Percentiles rank a stretch among this genome's conserved stretches.
phyloP scores from a whole-genome alignment of 352 stramenopile genomes.

The Pythium rhizo-oryzae region DNA sequence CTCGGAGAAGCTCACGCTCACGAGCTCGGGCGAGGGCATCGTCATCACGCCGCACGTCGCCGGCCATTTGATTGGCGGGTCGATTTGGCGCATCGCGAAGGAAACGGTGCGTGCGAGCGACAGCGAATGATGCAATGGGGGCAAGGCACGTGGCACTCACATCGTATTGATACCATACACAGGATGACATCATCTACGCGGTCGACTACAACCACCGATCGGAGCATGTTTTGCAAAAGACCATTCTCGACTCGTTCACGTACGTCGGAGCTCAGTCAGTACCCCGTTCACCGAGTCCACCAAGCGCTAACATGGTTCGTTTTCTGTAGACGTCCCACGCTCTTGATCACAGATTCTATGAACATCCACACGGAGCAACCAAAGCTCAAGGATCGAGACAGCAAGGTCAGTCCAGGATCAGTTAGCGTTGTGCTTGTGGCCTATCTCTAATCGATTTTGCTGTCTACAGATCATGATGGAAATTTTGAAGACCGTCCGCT shows the following conservation, averaged over 20 bases:
- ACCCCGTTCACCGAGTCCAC: no score
- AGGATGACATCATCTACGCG: slow-evolving; percentile 94
- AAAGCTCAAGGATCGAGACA: slow-evolving; percentile 88
- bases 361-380: slow-evolving; percentile 83
- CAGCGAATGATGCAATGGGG: not conserved
- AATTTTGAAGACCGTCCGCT: slow-evolving; percentile 91
- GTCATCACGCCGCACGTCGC: slow-evolving; percentile 94
- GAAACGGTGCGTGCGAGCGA: slow-evolving; percentile 71
- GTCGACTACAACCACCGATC: slow-evolving; percentile 95
- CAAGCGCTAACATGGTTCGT: not conserved
- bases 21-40: slow-evolving; percentile 85
- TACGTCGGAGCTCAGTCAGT: slow-evolving; percentile 31
- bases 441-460: not conserved
- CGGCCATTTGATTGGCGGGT: slow-evolving; percentile 94
- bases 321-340: slow-evolving; percentile 62
- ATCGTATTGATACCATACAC: slow-evolving; percentile 1
- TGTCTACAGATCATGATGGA: slow-evolving; percentile 88
- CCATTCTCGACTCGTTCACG: slow-evolving; percentile 93
- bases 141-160: not conserved
- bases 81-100: slow-evolving; percentile 94
- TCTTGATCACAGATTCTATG: slow-evolving; percentile 91
- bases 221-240: slow-evolving; percentile 94
- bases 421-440: not conserved
- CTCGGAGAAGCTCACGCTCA: slow-evolving; percentile 91
- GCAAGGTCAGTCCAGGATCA: slow-evolving; percentile 49